Evolutionary conservation across 1,139 yeast species (phyloP).

Genomic region (Taphrina confusa): DNA sequence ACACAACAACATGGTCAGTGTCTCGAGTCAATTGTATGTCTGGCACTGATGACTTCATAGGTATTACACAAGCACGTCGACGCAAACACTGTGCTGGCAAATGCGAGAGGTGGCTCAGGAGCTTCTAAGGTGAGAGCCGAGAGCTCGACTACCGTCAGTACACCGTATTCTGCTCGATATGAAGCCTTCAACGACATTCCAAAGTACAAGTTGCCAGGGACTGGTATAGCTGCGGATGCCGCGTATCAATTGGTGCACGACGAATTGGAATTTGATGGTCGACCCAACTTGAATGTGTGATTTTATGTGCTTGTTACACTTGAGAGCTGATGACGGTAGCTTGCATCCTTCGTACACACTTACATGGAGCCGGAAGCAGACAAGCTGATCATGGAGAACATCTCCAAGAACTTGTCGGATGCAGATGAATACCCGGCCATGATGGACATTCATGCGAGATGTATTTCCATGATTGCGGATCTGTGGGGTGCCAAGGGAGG

Average conservation of each 20-base stretch:
- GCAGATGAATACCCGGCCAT: conserved; percentile 90
- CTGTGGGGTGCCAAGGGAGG: conserved; percentile 71
- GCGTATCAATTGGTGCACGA: conserved; percentile 68
- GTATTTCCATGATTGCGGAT: conserved; percentile 74
- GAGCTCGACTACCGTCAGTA: conserved; percentile 13
- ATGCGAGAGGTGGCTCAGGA: conserved; percentile 18
- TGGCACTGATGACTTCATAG: too few species aligned
- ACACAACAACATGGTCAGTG: too few species aligned
- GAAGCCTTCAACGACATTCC: conserved; percentile 41
- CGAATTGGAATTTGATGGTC: conserved; percentile 79
- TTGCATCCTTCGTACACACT: conserved; percentile 83
- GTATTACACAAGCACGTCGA: conserved; percentile 34
- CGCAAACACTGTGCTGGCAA: conserved; percentile 23
- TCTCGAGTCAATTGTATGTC: too few species aligned
- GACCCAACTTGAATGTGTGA: conserved; percentile 64
- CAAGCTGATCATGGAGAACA: conserved; percentile 63
- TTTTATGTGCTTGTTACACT: background rate
- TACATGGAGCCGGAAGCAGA: conserved; percentile 56
- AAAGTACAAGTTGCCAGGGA: conserved; percentile 55
- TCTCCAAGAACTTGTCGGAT: conserved; percentile 87
- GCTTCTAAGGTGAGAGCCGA: conserved; percentile 18
- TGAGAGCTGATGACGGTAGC: conserved; percentile 34
- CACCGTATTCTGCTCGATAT: conserved; percentile 32
- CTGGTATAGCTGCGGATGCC: conserved; percentile 46
- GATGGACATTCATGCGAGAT: conserved; percentile 75